These are phyloP conservation scores for Pleurotus tuoliensis DNA, from an alignment of 768 basidiomycete genomes.

Conservation along the genomic window DNA sequence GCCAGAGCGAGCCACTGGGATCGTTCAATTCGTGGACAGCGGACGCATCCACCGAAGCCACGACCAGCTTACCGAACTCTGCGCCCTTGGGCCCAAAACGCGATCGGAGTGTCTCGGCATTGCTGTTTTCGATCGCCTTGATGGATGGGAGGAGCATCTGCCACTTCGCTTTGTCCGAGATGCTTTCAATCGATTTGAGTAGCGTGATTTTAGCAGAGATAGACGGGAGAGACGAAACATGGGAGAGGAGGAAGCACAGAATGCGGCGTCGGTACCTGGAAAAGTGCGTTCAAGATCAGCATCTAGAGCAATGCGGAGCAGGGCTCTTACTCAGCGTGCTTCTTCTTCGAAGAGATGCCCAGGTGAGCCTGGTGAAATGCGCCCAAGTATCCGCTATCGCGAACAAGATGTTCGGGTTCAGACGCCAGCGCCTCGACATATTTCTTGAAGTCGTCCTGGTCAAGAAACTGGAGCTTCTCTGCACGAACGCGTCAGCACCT, in stretches of 20 bases:
- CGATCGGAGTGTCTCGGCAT: not conserved
- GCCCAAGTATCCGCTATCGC: constrained; percentile 56
- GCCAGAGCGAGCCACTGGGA: constrained; percentile 43
- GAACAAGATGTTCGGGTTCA: constrained; percentile 50
- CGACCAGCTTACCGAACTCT: constrained; percentile 34
- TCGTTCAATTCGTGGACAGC: constrained; percentile 42
- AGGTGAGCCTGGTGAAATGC: constrained; percentile 60
- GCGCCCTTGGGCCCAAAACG: constrained; percentile 16
- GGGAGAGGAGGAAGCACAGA: constrained; percentile 76
- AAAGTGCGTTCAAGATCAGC: constrained; percentile 1
- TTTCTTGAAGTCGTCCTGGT: constrained; percentile 54
- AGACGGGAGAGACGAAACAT: constrained; percentile 57
- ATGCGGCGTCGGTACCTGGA: constrained; percentile 67
- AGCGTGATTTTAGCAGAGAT: constrained; percentile 48
- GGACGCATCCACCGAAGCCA: constrained; percentile 52
- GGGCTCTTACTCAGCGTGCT: constrained; percentile 43
- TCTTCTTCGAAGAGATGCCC: constrained; percentile 47
- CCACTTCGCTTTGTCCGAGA: constrained; percentile 45
- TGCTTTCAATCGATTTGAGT: constrained; percentile 39
- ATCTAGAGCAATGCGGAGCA: not conserved
- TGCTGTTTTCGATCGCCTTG: constrained; percentile 27
- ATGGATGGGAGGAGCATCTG: constrained; percentile 60
- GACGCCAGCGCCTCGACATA: constrained; percentile 53
- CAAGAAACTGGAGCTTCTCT: constrained; percentile 64
- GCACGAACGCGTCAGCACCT: not conserved